Evolutionary conservation across 306 rosid genomes (phyloP).

Genomic region (Hylodesmum podocarpum): DNA sequence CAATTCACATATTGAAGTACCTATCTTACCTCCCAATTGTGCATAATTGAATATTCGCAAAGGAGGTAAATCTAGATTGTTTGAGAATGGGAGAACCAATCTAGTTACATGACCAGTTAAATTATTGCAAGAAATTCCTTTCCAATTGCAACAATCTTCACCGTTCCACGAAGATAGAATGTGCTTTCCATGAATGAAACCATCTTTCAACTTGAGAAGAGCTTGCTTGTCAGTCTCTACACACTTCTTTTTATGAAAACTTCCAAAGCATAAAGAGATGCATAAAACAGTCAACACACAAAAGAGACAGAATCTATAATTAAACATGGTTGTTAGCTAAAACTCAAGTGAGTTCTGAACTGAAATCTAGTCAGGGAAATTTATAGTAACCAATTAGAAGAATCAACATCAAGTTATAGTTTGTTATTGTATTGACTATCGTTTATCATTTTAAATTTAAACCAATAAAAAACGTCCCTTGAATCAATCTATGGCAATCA

Average conservation of each 20-base stretch:
- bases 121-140: constrained; percentile 3
- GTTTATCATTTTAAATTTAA: too few species aligned
- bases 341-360: too few species aligned
- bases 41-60: neutral
- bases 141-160: constrained; percentile 12
- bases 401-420: too few species aligned
- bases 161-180: neutral
- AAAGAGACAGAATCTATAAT: neutral
- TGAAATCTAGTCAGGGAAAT: too few species aligned
- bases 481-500: too few species aligned
- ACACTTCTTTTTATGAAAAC: neutral
- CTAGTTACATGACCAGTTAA: constrained; percentile 10
- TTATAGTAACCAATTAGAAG: too few species aligned
- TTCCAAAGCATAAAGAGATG: neutral
- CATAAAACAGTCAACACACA: neutral
- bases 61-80: too few species aligned
- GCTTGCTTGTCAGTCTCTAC: neutral
- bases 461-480: too few species aligned
- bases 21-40: neutral
- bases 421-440: too few species aligned
- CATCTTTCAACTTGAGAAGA: constrained; percentile 10
- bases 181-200: neutral
- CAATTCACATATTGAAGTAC: constrained; percentile 5
- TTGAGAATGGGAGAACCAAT: neutral
- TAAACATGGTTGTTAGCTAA: neutral